Evolutionary conservation across 2,329 filamentous ascomycete genomes (phyloP).

Genomic region (Myriosclerotinia scirpicola): DNA sequence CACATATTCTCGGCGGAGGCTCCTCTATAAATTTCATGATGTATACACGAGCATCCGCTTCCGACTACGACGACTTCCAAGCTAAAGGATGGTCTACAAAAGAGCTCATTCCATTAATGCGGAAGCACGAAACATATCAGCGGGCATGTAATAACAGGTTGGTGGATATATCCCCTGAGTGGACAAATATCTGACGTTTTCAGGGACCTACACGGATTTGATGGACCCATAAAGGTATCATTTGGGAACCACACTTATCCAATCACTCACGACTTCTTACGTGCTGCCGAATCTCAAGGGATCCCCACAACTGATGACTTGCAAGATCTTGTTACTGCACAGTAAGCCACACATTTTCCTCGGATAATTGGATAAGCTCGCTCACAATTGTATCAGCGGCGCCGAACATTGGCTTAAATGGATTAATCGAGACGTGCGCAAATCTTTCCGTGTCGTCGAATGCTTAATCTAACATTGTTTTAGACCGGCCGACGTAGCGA

Average conservation of each 20-base stretch:
- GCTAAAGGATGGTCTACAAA: conserved; percentile 53
- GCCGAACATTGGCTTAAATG: conserved; percentile 84
- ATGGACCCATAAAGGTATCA: conserved; percentile 67
- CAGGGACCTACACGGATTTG: conserved; percentile 70
- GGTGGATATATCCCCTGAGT: background rate
- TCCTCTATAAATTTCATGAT: conserved; percentile 62
- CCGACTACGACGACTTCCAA: conserved; percentile 56
- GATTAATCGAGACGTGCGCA: conserved; percentile 66
- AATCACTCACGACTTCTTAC: conserved; percentile 77
- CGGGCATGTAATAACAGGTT: conserved; percentile 56
- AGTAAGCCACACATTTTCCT: conserved; percentile 35
- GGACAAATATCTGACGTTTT: conserved; percentile 15
- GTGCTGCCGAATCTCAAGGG: conserved; percentile 69
- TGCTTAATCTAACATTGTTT: conserved; percentile 14
- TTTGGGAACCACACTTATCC: conserved; percentile 68
- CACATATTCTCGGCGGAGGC: conserved; percentile 61
- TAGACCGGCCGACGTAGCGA: conserved; percentile 71
- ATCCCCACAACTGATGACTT: conserved; percentile 76
- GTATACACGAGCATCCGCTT: conserved; percentile 47
- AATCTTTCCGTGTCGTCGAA: too few relatives aligned
- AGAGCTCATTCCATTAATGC: conserved; percentile 55
- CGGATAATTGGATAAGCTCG: background rate
- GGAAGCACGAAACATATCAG: conserved; percentile 58
- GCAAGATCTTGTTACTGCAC: conserved; percentile 66
- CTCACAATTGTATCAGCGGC: conserved; percentile 45